phyloP scores from a whole-genome alignment of 345 rosid species.

The Gossypium raimondii region DNA sequence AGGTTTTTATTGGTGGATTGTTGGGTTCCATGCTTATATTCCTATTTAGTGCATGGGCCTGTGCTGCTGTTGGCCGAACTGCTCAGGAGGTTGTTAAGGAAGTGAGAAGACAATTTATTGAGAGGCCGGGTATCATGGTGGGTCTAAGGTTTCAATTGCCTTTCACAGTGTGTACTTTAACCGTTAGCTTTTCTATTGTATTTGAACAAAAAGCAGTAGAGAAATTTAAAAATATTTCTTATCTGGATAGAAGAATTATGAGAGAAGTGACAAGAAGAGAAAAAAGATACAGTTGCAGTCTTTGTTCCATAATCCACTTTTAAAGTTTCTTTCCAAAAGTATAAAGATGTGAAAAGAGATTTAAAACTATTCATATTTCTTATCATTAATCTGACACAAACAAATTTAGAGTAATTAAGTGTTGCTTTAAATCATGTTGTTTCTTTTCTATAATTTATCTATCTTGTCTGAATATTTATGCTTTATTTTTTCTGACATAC shows the following conservation, averaged over 20 bases:
- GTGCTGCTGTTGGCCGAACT: conserved; percentile 94
- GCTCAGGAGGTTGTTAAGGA: conserved; percentile 99
- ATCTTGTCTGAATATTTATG: not conserved
- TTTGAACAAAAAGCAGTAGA: not conserved
- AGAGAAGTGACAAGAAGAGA: not conserved
- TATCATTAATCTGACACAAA: not conserved
- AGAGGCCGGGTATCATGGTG: conserved; percentile 99
- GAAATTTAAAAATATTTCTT: not conserved
- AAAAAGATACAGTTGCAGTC: not conserved
- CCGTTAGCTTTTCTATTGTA: not conserved
- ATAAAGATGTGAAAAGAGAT: not conserved
- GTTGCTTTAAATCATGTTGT: not conserved
- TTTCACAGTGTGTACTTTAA: not conserved
- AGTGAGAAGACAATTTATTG: conserved; percentile 97
- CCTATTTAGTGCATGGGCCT: conserved; percentile 95
- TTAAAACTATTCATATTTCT: not conserved
- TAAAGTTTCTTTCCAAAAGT: not conserved
- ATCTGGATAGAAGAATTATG: not conserved
- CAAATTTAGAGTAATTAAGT: not conserved
- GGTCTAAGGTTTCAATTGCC: conserved; percentile 18
- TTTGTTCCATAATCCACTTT: not conserved
- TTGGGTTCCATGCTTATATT: conserved; percentile 95
- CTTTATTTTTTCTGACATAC: not conserved
- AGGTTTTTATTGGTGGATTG: conserved; percentile 91
- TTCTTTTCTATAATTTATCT: not conserved